These are phyloP conservation scores for Papiliotrema nemorosa DNA, from an alignment of 1,284 basidiomycete species.

Conservation along the genomic window DNA sequence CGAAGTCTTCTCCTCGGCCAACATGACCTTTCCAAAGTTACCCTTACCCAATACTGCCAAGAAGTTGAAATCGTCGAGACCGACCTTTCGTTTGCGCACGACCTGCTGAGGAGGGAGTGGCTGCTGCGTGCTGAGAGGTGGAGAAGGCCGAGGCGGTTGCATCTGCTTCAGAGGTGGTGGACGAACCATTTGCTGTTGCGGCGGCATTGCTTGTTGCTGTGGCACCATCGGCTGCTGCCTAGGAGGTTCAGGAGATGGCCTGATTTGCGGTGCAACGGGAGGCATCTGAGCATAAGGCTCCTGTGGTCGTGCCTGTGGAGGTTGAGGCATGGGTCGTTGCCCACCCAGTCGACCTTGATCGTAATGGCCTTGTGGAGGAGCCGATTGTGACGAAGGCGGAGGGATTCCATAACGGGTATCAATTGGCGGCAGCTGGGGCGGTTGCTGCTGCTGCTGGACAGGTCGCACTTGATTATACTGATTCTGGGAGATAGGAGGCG, in stretches of 20 bases:
- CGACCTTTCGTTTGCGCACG: constrained; percentile 74
- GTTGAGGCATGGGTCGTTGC: constrained; percentile 49
- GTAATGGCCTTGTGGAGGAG: constrained; percentile 53
- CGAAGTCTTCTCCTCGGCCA: constrained; percentile 94
- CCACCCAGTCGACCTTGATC: constrained; percentile 22
- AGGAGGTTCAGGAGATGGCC: constrained; percentile 10
- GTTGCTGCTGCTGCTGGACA: constrained; percentile 18
- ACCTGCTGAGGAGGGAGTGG: constrained; percentile 14
- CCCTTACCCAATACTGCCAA: constrained; percentile 97
- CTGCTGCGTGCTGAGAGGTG: constrained; percentile 21
- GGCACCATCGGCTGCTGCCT: constrained; percentile 15
- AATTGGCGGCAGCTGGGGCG: constrained; percentile 21
- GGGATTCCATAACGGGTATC: constrained; percentile 36
- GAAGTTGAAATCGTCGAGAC: constrained; percentile 99
- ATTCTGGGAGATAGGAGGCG: no score
- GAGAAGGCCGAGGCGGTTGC: constrained; percentile 9
- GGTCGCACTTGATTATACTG: constrained; percentile 16
- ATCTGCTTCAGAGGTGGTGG: constrained; percentile 8
- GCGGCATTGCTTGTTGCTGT: constrained; percentile 40
- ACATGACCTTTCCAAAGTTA: constrained; percentile 99
- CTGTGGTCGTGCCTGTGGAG: constrained; percentile 43
- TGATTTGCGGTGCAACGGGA: constrained; percentile 10
- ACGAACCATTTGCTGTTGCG: no score
- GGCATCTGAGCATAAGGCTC: constrained; percentile 22
- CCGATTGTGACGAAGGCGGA: constrained; percentile 53